Evolutionary conservation across 805 yeast genomes (phyloP).

Genomic region (Diddensiella transvaalensis): DNA sequence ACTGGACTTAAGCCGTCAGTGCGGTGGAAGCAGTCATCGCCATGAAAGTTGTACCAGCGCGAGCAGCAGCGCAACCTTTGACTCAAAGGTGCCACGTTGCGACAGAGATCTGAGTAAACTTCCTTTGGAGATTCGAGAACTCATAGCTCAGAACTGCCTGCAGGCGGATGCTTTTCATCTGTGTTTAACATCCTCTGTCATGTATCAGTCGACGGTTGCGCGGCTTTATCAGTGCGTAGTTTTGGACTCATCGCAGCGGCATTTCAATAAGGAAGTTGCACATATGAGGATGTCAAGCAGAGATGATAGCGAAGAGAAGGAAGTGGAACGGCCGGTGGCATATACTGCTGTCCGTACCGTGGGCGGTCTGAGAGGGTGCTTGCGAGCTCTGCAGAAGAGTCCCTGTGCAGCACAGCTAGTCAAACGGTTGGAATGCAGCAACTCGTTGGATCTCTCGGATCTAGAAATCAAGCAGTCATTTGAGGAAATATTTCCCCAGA

Average conservation of each 20-base stretch:
- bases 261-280: slow-evolving; percentile 20
- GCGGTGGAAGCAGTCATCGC: background rate
- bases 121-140: slow-evolving; percentile 29
- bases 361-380: slow-evolving; percentile 31
- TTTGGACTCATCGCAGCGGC: slow-evolving; percentile 31
- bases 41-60: too few relatives aligned
- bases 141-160: slow-evolving; percentile 27
- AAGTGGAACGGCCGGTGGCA: background rate
- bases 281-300: background rate
- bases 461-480: slow-evolving; percentile 22
- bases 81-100: too few relatives aligned
- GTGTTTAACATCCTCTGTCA: slow-evolving; percentile 25
- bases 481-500: slow-evolving; percentile 21
- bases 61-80: too few relatives aligned
- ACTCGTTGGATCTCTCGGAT: slow-evolving; percentile 27
- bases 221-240: slow-evolving; percentile 31
- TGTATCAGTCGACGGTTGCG: slow-evolving; percentile 24
- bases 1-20: background rate
- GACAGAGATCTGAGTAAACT: slow-evolving; percentile 15
- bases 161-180: slow-evolving; percentile 35
- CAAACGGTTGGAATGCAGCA: slow-evolving; percentile 22
- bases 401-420: slow-evolving; percentile 26
- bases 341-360: slow-evolving; percentile 31
- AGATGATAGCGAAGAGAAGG: background rate
- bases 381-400: slow-evolving; percentile 25